Evolutionary conservation across 2,329 filamentous ascomycete species (phyloP).

Genomic region (Diaporthe longicolla): DNA sequence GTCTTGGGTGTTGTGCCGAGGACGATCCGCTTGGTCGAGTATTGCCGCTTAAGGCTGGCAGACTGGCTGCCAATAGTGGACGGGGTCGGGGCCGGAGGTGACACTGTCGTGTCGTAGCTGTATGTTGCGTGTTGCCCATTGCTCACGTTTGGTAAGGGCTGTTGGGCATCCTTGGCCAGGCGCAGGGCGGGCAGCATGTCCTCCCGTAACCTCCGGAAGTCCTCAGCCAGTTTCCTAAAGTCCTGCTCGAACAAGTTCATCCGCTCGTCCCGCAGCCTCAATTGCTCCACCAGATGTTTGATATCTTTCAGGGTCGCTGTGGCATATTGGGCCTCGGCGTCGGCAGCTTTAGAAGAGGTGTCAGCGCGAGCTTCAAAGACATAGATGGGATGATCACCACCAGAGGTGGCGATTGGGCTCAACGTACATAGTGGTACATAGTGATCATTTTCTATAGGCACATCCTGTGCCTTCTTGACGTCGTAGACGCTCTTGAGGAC

Average conservation of each 20-base stretch:
- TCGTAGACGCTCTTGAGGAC: constrained; percentile 98
- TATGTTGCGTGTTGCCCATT: constrained; percentile 58
- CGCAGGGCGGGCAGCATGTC: constrained; percentile 92
- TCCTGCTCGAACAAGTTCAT: constrained; percentile 88
- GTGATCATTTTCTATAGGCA: constrained; percentile 91
- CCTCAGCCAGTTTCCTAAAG: constrained; percentile 85
- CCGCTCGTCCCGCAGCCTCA: constrained; percentile 90
- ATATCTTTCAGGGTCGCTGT: constrained; percentile 95
- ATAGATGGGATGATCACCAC: background rate
- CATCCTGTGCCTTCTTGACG: constrained; percentile 92
- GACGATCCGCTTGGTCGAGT: constrained; percentile 82
- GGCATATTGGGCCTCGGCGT: constrained; percentile 87
- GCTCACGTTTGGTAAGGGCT: constrained; percentile 79
- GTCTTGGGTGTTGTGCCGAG: constrained; percentile 82
- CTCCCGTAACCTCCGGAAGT: constrained; percentile 89
- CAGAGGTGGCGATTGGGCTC: constrained; percentile 26
- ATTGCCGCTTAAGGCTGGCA: constrained; percentile 76
- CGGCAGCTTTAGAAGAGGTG: constrained; percentile 75
- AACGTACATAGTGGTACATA: constrained; percentile 91
- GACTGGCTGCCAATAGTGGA: constrained; percentile 63
- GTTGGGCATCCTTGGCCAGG: constrained; percentile 90
- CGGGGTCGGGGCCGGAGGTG: constrained; percentile 71
- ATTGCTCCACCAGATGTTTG: constrained; percentile 88
- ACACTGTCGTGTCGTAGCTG: constrained; percentile 67
- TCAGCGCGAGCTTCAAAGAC: constrained; percentile 42